Evolutionary conservation across 2,329 filamentous ascomycete genomes (phyloP).

Genomic region (Cercospora beticola): DNA sequence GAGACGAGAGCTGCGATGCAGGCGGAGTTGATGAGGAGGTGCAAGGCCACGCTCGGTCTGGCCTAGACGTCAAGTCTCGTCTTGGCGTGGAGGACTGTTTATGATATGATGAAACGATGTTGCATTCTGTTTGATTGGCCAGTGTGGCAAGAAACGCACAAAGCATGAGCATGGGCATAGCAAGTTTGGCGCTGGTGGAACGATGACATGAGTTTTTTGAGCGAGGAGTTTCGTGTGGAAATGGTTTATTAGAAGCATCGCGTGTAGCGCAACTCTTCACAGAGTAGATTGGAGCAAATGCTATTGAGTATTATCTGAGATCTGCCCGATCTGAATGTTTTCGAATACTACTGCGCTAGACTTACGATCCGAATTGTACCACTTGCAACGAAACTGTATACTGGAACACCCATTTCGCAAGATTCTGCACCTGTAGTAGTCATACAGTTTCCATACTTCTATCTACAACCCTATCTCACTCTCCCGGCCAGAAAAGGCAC

Average conservation of each 20-base stretch:
- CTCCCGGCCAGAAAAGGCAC: background rate
- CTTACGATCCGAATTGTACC: background rate
- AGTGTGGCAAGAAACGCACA: background rate
- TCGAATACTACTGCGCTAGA: background rate
- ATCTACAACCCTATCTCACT: background rate
- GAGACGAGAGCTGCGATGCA: conserved; percentile 55
- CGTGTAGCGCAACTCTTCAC: background rate
- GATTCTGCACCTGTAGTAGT: too few species aligned
- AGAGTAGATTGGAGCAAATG: background rate
- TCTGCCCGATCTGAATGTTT: too few species aligned
- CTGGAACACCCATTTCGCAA: too few species aligned
- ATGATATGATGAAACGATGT: background rate
- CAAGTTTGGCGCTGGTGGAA: background rate
- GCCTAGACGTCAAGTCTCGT: conserved; percentile 10
- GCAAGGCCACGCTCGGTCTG: conserved; percentile 26
- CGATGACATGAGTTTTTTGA: background rate
- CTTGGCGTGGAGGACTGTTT: background rate
- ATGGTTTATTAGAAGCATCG: background rate
- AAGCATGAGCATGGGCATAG: background rate
- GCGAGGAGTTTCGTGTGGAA: background rate
- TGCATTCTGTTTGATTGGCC: background rate
- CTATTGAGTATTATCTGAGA: background rate
- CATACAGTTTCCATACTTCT: too few species aligned
- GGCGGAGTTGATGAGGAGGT: conserved; percentile 44
- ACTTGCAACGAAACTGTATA: background rate